Base-by-base conservation (phyloP, 805 yeast species). In the Yamadazyma endophytica region DNA sequence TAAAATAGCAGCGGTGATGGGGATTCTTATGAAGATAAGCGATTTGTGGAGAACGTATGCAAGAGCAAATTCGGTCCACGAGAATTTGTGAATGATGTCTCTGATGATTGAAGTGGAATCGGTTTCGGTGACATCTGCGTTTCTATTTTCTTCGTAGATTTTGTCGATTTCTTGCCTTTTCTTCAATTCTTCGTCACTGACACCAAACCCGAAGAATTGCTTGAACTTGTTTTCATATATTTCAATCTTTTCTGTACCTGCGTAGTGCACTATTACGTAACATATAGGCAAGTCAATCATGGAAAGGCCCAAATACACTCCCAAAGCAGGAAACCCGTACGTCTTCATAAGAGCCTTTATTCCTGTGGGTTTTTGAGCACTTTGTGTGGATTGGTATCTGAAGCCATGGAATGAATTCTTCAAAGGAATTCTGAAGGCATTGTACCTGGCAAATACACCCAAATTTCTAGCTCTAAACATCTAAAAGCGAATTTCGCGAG, bases 11-110 rank as follows among this genome's bases (percentile, higher is more conserved):
- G 96, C 96, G 0, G 97, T 82, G 18, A 87, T 56, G 9, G 98
- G 98, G 4, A 92, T 63, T 40, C 98, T 73, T 24, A 92, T 72
- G 38, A 90, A 75, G 15, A 90, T 73, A 40, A 92, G 68, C 4
- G 89, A 75, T 61, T 92, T 92, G 64, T 92, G 97, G 27, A 92
- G 64, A 2, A 96, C 96, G 54, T 92, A 92, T 0, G 97, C 97
- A 31, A 92, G 73, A 9, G 84, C 79, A 44, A 87, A 77, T 56
- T 90, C 97, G 0, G 97, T 82, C 70, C 85, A 65, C 52, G 50
- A 87, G 53, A 34, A 65, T 45, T 61, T 67, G 16, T 61, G 44
- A 18, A 52, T 39, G 21, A 61, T 17, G 21, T 29, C 34, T n/a
- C 24, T 30, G 17, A 39, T 22, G 13, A 26, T 17, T 7, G 35